Conservation (phyloP, 768 basidiomycete genomes). For the Xerocomus potaroensis region DNA sequence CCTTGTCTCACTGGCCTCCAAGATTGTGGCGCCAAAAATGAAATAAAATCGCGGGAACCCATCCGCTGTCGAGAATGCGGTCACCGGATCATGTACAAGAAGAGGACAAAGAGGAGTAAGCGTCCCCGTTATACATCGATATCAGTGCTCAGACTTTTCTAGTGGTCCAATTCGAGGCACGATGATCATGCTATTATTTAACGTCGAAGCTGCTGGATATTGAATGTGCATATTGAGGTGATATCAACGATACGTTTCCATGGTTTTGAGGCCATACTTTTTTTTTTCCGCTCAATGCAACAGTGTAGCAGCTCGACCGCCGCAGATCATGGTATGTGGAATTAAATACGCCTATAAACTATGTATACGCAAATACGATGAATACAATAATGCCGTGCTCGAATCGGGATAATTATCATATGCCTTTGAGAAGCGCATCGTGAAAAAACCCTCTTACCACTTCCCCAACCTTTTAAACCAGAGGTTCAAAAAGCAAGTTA, state of each 20-base stretch:
- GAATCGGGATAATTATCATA: not conserved
- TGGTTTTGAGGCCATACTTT: too few species aligned
- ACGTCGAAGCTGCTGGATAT: too few species aligned
- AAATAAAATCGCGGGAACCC: conserved; percentile 86
- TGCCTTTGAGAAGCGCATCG: not conserved
- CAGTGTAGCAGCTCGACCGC: too few species aligned
- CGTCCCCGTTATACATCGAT: not conserved
- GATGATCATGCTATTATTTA: conserved; percentile 13
- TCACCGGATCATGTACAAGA: conserved; percentile 99
- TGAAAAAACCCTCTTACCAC: conserved; percentile 33
- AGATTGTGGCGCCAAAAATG: conserved; percentile 94
- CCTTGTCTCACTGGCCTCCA: conserved; percentile 12
- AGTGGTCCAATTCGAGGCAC: conserved; percentile 35
- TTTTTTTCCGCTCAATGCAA: too few species aligned
- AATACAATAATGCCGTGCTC: conserved; percentile 8
- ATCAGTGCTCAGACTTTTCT: not conserved
- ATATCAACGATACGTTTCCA: too few species aligned
- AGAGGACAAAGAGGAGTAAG: conserved; percentile 89
- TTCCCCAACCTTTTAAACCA: conserved; percentile 43
- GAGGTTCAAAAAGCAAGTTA: conserved; percentile 50
- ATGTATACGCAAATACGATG: conserved; percentile 19
- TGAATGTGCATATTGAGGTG: too few species aligned
- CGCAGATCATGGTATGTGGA: too few species aligned
- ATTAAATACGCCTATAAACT: conserved; percentile 19
- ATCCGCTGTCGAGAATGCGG: conserved; percentile 97